A percentile compares a stretch with the other conserved stretches of the same genome.
phyloP scores from a whole-genome alignment of 2,329 filamentous ascomycete species.

The Hypoxylon sp. region DNA sequence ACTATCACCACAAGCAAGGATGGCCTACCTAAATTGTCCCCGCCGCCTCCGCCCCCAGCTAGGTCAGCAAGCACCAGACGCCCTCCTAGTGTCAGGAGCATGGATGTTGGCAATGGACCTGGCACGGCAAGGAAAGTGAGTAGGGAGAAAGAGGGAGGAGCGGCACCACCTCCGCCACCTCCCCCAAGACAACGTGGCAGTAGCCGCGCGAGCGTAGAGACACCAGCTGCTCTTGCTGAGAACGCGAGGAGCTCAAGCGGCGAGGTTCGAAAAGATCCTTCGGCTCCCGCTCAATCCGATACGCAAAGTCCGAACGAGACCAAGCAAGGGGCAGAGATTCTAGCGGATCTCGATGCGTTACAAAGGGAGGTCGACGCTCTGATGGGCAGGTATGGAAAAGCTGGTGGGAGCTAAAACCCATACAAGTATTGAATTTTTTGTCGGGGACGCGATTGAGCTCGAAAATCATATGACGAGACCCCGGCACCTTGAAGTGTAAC shows the following conservation, averaged over 20 bases:
- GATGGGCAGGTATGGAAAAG: constrained; percentile 58
- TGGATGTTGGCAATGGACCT: constrained; percentile 54
- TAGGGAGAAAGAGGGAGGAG: constrained; percentile 47
- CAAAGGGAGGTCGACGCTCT: constrained; percentile 82
- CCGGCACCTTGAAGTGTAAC: neutral
- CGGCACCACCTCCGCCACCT: constrained; percentile 64
- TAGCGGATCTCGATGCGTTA: constrained; percentile 78
- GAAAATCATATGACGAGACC: constrained; percentile 2
- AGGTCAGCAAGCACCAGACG: constrained; percentile 61
- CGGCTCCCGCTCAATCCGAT: neutral
- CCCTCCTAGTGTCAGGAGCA: constrained; percentile 59
- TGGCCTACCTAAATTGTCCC: constrained; percentile 51
- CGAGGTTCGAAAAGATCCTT: constrained; percentile 10
- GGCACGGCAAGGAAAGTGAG: constrained; percentile 51
- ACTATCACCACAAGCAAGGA: constrained; percentile 44
- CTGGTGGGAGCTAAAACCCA: constrained; percentile 15
- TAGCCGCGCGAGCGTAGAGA: constrained; percentile 61
- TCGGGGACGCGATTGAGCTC: neutral
- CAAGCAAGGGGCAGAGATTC: constrained; percentile 67
- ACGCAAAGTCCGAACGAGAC: constrained; percentile 25
- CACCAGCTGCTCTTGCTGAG: constrained; percentile 35
- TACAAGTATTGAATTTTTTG: neutral
- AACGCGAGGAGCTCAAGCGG: constrained; percentile 44
- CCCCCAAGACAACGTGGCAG: constrained; percentile 61
- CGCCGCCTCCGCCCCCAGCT: constrained; percentile 62